Base-by-base conservation (phyloP, 23 red algal species). In the Gracilariopsis chorda region DNA sequence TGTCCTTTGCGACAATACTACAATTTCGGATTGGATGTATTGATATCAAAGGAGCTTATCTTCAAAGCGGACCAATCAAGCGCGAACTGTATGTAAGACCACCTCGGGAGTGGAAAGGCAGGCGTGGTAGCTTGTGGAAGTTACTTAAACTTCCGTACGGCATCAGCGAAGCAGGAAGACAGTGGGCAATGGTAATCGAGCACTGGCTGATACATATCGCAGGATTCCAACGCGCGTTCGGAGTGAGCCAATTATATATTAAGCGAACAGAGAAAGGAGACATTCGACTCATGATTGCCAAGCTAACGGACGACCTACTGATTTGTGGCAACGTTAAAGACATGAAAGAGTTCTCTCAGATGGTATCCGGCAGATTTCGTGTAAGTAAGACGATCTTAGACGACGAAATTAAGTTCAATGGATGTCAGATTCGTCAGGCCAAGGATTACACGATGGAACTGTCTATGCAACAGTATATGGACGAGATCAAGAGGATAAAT, bases 71-170 rank as follows among this genome's bases (percentile, higher is more conserved):
- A 58, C 78, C 23, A 19, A 82, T 59, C 24, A 82, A 8, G 35
- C 11, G 78, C 3, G 78, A 80, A 5, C 9, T 80, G 4, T 80
- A 55, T 33, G 44, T 82, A n/a, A 64, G 75, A 23, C 75, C 75
- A 80, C 81, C 81, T n/a, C n/a, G n/a, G 13, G 56, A 86, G 59
- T 86, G 63, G 39, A 86, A 48, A 20, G 81, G 81, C 3, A 48
- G 27, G 41, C 19, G 11, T 3, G 55, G 81, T 12, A 41, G 42
- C 27, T 32, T 86, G 19, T 72, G 81, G 81, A 86, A 86, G 57
- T 28, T 86, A 4, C 8, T 69, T 5, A 71, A 86, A 52, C 75
- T 80, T 27, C 75, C 75, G 12, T 80, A 80, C 23, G 41, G 75
- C 4, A 80, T 80, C 13, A 45, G 30, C 75, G 41, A 80, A 45